Evolutionary conservation across 1,284 basidiomycete genomes (phyloP).

Genomic region (Vanrija humicola): DNA sequence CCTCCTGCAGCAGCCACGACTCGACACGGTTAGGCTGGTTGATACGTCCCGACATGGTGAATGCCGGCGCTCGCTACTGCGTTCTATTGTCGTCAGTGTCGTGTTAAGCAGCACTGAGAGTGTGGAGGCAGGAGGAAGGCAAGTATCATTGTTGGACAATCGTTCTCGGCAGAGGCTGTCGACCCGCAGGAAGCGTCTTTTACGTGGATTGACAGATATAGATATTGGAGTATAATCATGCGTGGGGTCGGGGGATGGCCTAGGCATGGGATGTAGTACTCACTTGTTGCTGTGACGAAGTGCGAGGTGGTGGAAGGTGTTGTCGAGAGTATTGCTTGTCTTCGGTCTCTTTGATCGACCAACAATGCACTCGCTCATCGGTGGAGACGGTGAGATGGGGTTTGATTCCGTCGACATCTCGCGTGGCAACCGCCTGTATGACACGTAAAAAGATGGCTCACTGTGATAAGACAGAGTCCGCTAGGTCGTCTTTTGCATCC

Average conservation of each 20-base stretch:
- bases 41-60: slow-evolving; percentile 53
- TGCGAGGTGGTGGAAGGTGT: not conserved
- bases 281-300: not conserved
- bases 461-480: no score
- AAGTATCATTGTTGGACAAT: slow-evolving; percentile 29
- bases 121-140: slow-evolving; percentile 13
- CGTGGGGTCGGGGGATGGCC: not conserved
- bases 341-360: not conserved
- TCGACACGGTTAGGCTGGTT: slow-evolving; percentile 93
- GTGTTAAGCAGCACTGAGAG: slow-evolving; percentile 6
- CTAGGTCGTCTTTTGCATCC: no score
- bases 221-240: slow-evolving; percentile 49
- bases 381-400: not conserved
- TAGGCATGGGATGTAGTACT: not conserved
- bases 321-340: not conserved
- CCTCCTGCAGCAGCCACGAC: slow-evolving; percentile 72
- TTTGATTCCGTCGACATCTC: not conserved
- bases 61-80: not conserved
- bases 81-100: not conserved
- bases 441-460: no score
- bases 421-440: no score
- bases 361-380: not conserved
- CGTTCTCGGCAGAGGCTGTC: slow-evolving; percentile 37
- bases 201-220: slow-evolving; percentile 59
- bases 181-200: slow-evolving; percentile 36